phyloP scores from a whole-genome alignment of 2,329 filamentous ascomycete species.

The Talaromyces amestolkiae region DNA sequence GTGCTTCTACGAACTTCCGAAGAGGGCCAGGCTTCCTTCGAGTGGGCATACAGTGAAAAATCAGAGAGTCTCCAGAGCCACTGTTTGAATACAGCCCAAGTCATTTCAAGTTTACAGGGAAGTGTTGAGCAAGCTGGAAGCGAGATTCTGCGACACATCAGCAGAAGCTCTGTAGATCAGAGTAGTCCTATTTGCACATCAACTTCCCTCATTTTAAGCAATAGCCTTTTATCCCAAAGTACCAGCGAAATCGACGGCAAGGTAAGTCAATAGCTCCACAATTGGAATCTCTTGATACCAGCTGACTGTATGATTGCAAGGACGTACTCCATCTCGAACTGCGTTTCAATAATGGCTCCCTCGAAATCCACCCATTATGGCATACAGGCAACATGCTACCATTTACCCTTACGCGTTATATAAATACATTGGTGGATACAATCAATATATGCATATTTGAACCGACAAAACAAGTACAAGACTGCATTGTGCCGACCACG shows the following conservation, averaged over 20 bases:
- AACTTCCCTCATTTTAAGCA: not conserved
- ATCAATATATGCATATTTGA: conserved; percentile 36
- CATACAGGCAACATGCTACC: conserved; percentile 40
- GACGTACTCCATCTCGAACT: conserved; percentile 3
- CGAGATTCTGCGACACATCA: not conserved
- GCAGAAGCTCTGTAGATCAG: not conserved
- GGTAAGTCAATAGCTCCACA: not conserved
- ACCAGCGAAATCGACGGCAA: too few relatives aligned
- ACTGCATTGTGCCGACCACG: conserved; percentile 32
- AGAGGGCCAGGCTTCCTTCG: conserved; percentile 36
- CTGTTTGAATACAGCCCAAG: not conserved
- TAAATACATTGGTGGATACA: conserved; percentile 45
- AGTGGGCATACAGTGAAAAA: conserved; percentile 38
- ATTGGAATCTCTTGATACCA: not conserved
- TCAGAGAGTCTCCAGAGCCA: not conserved
- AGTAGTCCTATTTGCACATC: not conserved
- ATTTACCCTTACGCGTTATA: conserved; percentile 45
- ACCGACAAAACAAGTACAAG: conserved; percentile 30
- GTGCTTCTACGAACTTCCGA: conserved; percentile 46
- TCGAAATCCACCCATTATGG: conserved; percentile 43
- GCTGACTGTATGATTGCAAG: not conserved
- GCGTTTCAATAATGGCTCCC: not conserved
- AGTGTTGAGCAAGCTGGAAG: not conserved
- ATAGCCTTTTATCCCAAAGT: not conserved
- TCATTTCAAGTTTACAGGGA: not conserved